Conservation (phyloP, 768 basidiomycete genomes). For the Naganishia antarctica region DNA sequence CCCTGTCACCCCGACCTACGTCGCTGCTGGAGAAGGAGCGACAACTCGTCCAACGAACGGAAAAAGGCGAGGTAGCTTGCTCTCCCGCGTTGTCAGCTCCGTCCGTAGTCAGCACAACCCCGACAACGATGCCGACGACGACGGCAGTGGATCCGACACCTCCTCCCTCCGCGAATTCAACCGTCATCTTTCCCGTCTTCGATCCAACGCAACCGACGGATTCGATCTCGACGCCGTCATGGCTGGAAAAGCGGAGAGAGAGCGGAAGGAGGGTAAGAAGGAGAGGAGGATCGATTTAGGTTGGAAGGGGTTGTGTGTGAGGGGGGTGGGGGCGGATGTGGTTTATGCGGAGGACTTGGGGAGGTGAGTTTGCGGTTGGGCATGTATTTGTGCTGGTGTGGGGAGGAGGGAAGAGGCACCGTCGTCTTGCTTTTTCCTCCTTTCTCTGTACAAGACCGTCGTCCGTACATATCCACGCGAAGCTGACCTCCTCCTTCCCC, state of each 20-base stretch:
- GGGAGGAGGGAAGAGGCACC: too few relatives aligned
- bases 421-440: too few relatives aligned
- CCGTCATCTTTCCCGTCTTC: constrained; percentile 8
- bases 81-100: too few relatives aligned
- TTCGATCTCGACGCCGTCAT: constrained; percentile 19
- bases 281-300: constrained; percentile 3
- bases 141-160: constrained; percentile 11
- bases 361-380: constrained; percentile 13
- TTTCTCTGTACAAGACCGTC: too few relatives aligned
- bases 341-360: constrained; percentile 20
- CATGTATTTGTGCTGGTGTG: too few relatives aligned
- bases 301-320: constrained; percentile 18
- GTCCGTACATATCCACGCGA: neutral
- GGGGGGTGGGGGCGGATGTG: constrained; percentile 22
- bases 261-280: constrained; percentile 15
- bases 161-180: constrained; percentile 14
- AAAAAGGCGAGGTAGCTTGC: too few relatives aligned
- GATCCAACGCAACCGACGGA: constrained; percentile 13
- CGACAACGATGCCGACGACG: neutral
- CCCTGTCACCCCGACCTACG: too few relatives aligned
- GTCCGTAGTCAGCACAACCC: too few relatives aligned
- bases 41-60: too few relatives aligned
- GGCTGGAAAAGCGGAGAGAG: constrained; percentile 16
- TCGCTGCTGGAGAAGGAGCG: too few relatives aligned
- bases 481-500: neutral